A percentile compares a stretch with the other conserved stretches of the same genome.
phyloP scores from a whole-genome alignment of 495 filamentous ascomycete genomes.

The Beverwykella pulmonaria region DNA sequence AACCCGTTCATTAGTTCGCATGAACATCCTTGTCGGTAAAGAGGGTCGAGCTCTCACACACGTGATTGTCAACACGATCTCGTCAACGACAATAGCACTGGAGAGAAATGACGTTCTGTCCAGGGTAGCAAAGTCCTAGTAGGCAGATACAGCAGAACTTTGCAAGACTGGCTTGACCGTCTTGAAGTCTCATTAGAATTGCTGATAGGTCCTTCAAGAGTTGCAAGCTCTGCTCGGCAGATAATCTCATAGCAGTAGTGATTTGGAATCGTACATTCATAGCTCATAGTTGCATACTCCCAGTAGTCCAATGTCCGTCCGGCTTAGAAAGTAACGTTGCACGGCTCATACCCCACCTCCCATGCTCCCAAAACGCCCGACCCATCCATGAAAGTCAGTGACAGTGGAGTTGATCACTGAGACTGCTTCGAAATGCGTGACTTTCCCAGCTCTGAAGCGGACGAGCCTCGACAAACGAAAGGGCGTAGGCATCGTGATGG shows the following conservation, averaged over 20 bases:
- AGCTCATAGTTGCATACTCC: slow-evolving; percentile 22
- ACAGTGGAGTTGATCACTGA: background rate
- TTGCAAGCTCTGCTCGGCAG: background rate
- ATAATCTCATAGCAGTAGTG: background rate
- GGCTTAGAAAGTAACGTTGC: background rate
- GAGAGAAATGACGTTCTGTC: background rate
- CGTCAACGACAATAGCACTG: no score
- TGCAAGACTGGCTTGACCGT: no score
- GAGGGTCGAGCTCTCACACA: background rate
- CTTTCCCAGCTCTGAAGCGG: background rate
- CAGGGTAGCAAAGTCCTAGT: no score
- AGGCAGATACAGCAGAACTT: no score
- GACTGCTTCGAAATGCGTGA: background rate
- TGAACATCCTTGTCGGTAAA: background rate
- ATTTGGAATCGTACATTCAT: slow-evolving; percentile 29
- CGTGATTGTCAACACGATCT: background rate
- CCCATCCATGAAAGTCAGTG: background rate
- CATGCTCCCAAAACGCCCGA: background rate
- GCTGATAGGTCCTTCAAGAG: no score
- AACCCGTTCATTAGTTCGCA: background rate
- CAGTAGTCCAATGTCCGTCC: background rate
- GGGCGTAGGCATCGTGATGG: background rate
- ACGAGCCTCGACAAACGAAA: background rate
- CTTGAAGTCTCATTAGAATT: no score
- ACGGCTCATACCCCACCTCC: background rate